phyloP scores from a whole-genome alignment of 495 filamentous ascomycete genomes.

The Pyrenula aspistea region DNA sequence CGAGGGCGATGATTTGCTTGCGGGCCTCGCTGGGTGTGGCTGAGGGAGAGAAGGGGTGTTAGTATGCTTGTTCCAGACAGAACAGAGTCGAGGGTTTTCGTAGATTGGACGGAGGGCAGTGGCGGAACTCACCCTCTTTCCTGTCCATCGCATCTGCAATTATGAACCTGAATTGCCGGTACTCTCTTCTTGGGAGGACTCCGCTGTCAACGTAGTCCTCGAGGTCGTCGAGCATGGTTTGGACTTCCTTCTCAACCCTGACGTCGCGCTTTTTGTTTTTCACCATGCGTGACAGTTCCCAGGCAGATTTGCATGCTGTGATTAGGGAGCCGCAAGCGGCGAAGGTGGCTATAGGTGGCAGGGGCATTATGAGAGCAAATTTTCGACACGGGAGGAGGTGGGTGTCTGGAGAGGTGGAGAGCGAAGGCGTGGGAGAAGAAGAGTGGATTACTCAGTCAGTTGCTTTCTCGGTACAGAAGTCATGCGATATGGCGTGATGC shows the following conservation, averaged over 20 bases:
- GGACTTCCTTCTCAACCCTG: neutral
- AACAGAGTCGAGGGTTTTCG: no score
- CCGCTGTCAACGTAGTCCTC: neutral
- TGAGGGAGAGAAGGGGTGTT: neutral
- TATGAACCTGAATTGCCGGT: neutral
- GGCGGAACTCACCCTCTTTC: neutral
- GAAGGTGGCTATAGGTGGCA: neutral
- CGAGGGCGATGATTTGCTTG: neutral
- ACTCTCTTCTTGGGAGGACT: neutral
- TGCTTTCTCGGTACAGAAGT: neutral
- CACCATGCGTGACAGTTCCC: neutral
- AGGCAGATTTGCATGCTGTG: neutral
- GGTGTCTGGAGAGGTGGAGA: neutral
- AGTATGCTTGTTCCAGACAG: no score
- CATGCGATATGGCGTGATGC: neutral
- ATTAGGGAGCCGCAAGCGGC: neutral
- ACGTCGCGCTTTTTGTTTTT: neutral
- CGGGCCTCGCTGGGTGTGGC: neutral
- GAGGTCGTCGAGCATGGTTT: neutral
- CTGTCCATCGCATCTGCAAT: neutral
- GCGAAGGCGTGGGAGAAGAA: neutral
- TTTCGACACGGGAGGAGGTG: neutral
- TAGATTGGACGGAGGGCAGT: neutral
- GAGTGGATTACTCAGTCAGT: neutral
- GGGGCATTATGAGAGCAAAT: neutral